Evolutionary conservation across 768 basidiomycete species (phyloP).

Genomic region (Leccinellum luteum): DNA sequence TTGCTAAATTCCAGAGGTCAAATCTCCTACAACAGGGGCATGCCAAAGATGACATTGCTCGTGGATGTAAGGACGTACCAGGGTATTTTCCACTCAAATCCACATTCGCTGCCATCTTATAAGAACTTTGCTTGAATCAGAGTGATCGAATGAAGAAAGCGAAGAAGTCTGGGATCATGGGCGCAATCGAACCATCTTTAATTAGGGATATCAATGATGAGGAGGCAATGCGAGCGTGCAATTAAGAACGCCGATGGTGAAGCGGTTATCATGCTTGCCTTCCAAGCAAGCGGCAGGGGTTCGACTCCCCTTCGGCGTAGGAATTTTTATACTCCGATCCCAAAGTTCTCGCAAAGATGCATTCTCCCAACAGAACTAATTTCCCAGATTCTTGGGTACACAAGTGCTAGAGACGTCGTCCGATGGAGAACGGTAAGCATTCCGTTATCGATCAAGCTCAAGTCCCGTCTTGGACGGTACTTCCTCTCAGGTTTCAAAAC

Average conservation of each 20-base stretch:
- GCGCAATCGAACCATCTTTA: not conserved
- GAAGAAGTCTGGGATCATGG: not conserved
- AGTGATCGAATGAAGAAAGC: not conserved
- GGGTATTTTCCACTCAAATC: constrained; percentile 20
- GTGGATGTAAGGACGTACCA: constrained; percentile 11
- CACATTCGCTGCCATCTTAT: constrained; percentile 4
- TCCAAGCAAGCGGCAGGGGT: constrained; percentile 78
- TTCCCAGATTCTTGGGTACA: too few relatives aligned
- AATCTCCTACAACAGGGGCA: not conserved
- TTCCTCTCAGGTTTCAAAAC: not conserved
- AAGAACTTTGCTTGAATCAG: not conserved
- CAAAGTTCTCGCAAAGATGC: too few relatives aligned
- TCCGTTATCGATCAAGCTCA: too few relatives aligned
- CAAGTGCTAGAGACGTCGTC: too few relatives aligned
- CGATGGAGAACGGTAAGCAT: too few relatives aligned
- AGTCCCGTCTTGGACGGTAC: too few relatives aligned
- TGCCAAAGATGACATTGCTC: not conserved
- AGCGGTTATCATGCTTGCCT: constrained; percentile 93
- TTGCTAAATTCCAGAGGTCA: constrained; percentile 35
- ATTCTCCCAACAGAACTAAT: too few relatives aligned
- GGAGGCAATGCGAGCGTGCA: too few relatives aligned
- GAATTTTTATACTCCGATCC: too few relatives aligned
- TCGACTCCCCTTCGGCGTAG: constrained; percentile 67
- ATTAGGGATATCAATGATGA: not conserved
- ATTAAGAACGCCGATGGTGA: constrained; percentile 64